Base-by-base conservation (phyloP, 2,329 filamentous ascomycete genomes). In the Chrysosporium keratinophilum region DNA sequence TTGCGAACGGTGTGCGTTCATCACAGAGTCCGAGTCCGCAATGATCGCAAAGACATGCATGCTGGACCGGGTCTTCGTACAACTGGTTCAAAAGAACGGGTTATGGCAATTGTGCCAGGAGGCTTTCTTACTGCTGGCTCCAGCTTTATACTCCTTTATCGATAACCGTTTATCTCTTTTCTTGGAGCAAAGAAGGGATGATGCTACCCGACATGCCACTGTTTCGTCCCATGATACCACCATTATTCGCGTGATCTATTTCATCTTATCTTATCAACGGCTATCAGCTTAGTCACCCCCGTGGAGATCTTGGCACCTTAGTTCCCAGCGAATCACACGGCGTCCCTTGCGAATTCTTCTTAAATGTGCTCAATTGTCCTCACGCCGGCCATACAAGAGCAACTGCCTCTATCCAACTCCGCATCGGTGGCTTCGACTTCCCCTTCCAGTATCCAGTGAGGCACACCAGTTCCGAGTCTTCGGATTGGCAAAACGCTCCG, bases 331-430 rank as follows among this genome's bases (percentile, higher is more conserved):
- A 50, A 50, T 42, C 19, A 39, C n/a, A 12, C 14, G 12, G n/a
- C 11, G 43, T n/a, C 12, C 10, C 20, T 37, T 17, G 4, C 14
- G n/a, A 33, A 54, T 48, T 31, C 15, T 41, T 54, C 43, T 42
- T 48, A 57, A 57, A 57, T 57, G 15, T 57, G 56, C 56, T 57
- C 56, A 57, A 57, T 57, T 57, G 49, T 52, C 52, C 56, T 57
- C 56, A 55, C 35, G n/a, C 31, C 34, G 10, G 33, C 42, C 31
- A 11, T 44, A n/a, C 23, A 9, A 14, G 15, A 46, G 61, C 45
- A 42, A 17, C 52, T 58, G 28, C 61, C 54, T 48, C 5, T 23
- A 23, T 37, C 33, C 14, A n/a, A 14, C 5, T 20, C 33, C 14
- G 19, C 10, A n/a, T 5, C 12, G 23, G 34, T 40, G 46, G 34